These are phyloP conservation scores for Silene vulgaris DNA, from an alignment of 179 eudicot genomes.

Conservation along the genomic window DNA sequence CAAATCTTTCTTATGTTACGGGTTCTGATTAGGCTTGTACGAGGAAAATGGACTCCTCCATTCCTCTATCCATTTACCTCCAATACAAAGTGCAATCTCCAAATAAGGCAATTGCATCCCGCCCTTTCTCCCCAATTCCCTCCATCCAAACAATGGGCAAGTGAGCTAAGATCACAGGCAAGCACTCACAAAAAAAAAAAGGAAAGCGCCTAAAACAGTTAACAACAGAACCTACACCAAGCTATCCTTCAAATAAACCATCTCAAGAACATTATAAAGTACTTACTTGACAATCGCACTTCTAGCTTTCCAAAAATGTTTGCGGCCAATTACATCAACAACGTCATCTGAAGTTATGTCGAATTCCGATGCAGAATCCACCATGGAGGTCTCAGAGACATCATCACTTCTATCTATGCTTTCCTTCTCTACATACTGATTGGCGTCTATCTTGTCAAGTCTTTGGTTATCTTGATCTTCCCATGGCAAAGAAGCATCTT, in stretches of 20 bases:
- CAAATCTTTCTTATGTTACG: too few species aligned
- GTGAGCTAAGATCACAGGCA: neutral
- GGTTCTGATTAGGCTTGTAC: too few species aligned
- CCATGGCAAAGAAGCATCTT: slow-evolving; percentile 24
- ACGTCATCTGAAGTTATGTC: slow-evolving; percentile 75
- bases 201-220: neutral
- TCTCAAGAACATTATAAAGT: neutral
- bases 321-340: slow-evolving; percentile 70
- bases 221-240: neutral
- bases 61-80: neutral
- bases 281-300: slow-evolving; percentile 85
- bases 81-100: neutral
- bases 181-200: neutral
- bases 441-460: slow-evolving; percentile 27
- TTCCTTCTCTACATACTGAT: slow-evolving; percentile 28
- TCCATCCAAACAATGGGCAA: neutral
- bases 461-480: slow-evolving; percentile 31
- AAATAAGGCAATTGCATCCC: neutral
- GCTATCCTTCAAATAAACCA: neutral
- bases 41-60: too few species aligned
- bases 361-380: slow-evolving; percentile 51
- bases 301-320: slow-evolving; percentile 89
- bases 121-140: neutral
- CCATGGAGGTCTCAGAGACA: slow-evolving; percentile 63
- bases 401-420: slow-evolving; percentile 48